Evolutionary conservation across 1,284 basidiomycete genomes (phyloP), one percentile per base, ranked within the genome.

Genomic region (Leccinum insigne): DNA sequence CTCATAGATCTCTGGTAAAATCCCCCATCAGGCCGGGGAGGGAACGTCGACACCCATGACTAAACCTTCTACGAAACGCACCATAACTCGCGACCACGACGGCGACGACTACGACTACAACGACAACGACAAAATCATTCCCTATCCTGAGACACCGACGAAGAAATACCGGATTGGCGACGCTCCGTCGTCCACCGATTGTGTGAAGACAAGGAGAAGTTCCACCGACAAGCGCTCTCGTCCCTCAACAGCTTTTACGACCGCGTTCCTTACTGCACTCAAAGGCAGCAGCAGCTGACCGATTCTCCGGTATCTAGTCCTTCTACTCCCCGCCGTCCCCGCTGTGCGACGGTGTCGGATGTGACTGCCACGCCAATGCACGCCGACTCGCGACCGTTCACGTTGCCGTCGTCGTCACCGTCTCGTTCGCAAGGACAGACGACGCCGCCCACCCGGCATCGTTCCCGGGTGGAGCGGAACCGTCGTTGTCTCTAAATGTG

Each of bases 101-200:
- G 62, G 58, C 2, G 16, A 52, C 18, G 38, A 62, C 13, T 42
- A 60, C 14, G 49, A 54, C 23, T 11, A 13, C 18, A 0, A 52
- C 21, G 9, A 21, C 18, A 6, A 18, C 44, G 2, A 6, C n/a
- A 47, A 6, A 5, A 18, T 10, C n/a, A 18, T 10, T 18, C 44
- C 67, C 4, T 69, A 72, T 18, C 67, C 67, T 0, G 76, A 75
- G 61, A 78, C 75, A 2, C 75, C 73, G 1, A 77, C 72, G 35
- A 77, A 76, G 63, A 78, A 63, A 65, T 73, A 72, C 10, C 66
- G 70, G 49, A 52, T 52, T 21, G 6, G n/a, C 42, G 42, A 40
- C 38, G 38, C 13, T 14, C 38, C 32, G 32, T 32, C 32, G 32
- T 32, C 32, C 32, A 32, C 32, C 32, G 32, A 32, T 32, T 32